phyloP scores from a whole-genome alignment of 2,329 filamentous ascomycete species.

The Botrytis pseudocinerea region DNA sequence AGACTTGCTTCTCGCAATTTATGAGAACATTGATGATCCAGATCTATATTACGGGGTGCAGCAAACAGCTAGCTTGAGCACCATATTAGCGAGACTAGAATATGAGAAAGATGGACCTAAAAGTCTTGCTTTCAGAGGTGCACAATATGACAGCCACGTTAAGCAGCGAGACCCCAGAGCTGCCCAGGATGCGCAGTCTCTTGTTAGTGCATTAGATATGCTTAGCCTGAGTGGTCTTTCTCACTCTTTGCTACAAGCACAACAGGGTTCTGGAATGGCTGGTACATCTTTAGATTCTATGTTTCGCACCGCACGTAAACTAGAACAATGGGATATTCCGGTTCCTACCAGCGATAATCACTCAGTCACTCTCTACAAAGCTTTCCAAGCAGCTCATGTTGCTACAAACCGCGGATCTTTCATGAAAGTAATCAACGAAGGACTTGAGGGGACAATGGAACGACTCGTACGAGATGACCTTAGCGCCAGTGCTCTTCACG shows the following conservation, averaged over 20 bases:
- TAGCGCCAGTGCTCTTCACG: conserved; percentile 54
- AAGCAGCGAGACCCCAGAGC: conserved; percentile 58
- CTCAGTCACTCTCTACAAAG: conserved; percentile 72
- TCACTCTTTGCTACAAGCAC: conserved; percentile 71
- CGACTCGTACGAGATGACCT: conserved; percentile 52
- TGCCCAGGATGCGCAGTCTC: conserved; percentile 61
- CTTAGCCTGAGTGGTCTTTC: conserved; percentile 86
- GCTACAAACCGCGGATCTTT: conserved; percentile 58
- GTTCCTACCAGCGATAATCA: conserved; percentile 65
- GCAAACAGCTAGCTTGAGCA: conserved; percentile 72
- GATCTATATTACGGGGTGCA: conserved; percentile 93
- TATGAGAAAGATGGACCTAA: conserved; percentile 88
- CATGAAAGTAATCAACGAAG: conserved; percentile 60
- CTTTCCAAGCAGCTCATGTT: conserved; percentile 76
- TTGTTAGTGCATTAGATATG: conserved; percentile 75
- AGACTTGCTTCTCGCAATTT: conserved; percentile 76
- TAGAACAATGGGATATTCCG: conserved; percentile 91
- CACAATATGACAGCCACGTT: conserved; percentile 85
- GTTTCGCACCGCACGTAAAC: conserved; percentile 74
- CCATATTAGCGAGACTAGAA: conserved; percentile 78
- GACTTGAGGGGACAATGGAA: conserved; percentile 61
- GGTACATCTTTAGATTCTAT: conserved; percentile 67
- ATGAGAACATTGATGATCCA: conserved; percentile 90
- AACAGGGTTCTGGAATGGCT: conserved; percentile 60
- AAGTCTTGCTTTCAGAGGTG: conserved; percentile 85